Percentiles rank a stretch among this genome's conserved stretches.
These are phyloP conservation scores for Lunularia cruciata DNA, from an alignment of 225 moss, liverwort and hornwort species.

Conservation along the genomic window DNA sequence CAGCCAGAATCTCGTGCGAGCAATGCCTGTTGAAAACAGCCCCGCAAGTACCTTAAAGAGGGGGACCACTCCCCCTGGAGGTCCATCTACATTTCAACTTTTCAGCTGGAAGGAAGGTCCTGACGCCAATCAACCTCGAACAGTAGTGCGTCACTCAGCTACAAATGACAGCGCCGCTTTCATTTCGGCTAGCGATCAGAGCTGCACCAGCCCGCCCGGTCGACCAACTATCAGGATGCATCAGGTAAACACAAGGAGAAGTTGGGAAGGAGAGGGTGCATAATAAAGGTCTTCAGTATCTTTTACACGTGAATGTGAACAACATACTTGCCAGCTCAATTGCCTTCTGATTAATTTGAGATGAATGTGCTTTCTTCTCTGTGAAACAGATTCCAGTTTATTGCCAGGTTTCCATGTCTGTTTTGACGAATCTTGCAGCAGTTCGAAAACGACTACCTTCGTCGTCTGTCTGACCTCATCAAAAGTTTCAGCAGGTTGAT, in stretches of 20 bases:
- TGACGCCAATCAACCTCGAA: slow-evolving; percentile 45
- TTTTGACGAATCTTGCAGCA: neutral
- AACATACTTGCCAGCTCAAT: too few species aligned
- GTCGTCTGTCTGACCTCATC: neutral
- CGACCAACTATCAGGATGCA: slow-evolving; percentile 76
- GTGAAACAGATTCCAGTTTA: neutral
- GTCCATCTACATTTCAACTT: slow-evolving; percentile 85
- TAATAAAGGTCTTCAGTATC: too few species aligned
- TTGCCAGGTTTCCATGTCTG: neutral
- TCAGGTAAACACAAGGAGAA: slow-evolving; percentile 49
- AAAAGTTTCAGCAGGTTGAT: neutral
- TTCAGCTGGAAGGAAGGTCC: slow-evolving; percentile 84
- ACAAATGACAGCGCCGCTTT: slow-evolving; percentile 59
- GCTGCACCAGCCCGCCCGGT: slow-evolving; percentile 59
- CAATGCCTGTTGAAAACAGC: slow-evolving; percentile 88
- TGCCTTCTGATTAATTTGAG: too few species aligned
- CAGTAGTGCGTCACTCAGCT: slow-evolving; percentile 57
- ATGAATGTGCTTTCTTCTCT: too few species aligned
- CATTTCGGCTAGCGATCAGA: slow-evolving; percentile 54
- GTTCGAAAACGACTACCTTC: too few species aligned
- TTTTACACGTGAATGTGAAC: too few species aligned
- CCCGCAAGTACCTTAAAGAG: slow-evolving; percentile 59
- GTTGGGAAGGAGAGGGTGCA: neutral
- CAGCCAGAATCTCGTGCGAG: slow-evolving; percentile 23
- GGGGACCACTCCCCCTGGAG: slow-evolving; percentile 87